Base-by-base conservation (phyloP, 345 rosid genomes). In the Psidium friedrichsthalianum region DNA sequence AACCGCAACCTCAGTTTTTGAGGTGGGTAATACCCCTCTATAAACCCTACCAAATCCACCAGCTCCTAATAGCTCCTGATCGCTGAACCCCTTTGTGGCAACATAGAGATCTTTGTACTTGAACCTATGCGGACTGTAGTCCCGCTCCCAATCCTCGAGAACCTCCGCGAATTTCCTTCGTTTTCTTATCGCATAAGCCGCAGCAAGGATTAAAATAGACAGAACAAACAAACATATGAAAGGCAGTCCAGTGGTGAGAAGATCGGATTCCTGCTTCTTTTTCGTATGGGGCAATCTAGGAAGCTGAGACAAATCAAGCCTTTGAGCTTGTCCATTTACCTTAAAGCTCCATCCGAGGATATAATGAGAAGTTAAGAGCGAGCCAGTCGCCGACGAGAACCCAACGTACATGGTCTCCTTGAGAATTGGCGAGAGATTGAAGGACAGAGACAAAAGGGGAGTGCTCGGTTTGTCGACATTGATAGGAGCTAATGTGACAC, bases 11-110 rank as follows among this genome's bases (percentile, higher is more conserved):
- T 92, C 88, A 2, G 89, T 8, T 81, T 92, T 92, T 18, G 92
- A 83, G 51, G 24, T 86, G 2, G 92, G 95, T 1, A 95, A 74
- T 6, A 87, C 83, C 6, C 98, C 96, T 91, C 85, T 91, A 56
- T 93, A 94, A 11, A 95, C 98, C 44, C 88, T 85, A 3, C 98
- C 96, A 47, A 88, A 94, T 76, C 97, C 97, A 0, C 98, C 93
- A 0, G 84, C 54, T 1, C 98, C 98, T 58, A 95, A 56, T n/a
- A 93, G 61, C 80, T 89, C 96, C 58, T 85, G 91, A 16, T 93
- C 95, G 61, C 82, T 91, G 29, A 95, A 95, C 5, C 96, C 97
- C 88, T 90, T 94, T 0, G 98, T 93, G 8, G 96, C 95, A 16
- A 74, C 56, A 24, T 93, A 93, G 14, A 95, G 88, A 83, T 95